Percentiles rank a stretch among this genome's conserved stretches.
Evolutionary conservation across 1,284 basidiomycete genomes (phyloP).

Genomic region (Pulveroboletus sp.): DNA sequence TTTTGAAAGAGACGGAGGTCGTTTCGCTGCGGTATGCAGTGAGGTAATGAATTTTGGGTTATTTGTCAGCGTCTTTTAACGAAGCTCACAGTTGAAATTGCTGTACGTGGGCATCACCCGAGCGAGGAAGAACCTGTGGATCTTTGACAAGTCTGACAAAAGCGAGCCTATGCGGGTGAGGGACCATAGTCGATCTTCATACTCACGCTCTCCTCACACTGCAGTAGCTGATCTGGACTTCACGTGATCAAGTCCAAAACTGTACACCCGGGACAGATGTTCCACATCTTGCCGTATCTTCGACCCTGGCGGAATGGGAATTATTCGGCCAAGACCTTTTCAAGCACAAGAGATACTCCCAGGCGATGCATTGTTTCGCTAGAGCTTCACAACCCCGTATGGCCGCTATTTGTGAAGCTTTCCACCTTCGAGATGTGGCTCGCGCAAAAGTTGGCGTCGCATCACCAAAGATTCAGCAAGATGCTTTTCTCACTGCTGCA

Average conservation of each 20-base stretch:
- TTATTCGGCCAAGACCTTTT: slow-evolving; percentile 54
- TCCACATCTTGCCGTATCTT: slow-evolving; percentile 51
- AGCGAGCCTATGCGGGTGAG: slow-evolving; percentile 60
- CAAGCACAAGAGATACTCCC: slow-evolving; percentile 51
- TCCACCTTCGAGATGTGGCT: no score
- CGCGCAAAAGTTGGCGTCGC: no score
- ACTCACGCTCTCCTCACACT: not conserved
- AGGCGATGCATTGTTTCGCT: no score
- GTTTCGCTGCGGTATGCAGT: slow-evolving; percentile 58
- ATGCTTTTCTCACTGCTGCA: no score
- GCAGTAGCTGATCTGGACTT: slow-evolving; percentile 51
- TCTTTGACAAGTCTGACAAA: slow-evolving; percentile 59
- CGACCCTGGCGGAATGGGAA: slow-evolving; percentile 56
- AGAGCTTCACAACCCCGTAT: no score
- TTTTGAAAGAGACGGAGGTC: no score
- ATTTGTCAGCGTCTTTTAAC: not conserved
- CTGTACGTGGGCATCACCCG: no score
- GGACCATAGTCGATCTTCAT: not conserved
- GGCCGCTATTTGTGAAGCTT: no score
- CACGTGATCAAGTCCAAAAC: slow-evolving; percentile 44
- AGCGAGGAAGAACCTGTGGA: no score
- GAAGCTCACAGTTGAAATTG: no score
- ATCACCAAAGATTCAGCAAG: no score
- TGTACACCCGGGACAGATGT: slow-evolving; percentile 46
- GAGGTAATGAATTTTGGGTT: slow-evolving; percentile 45